Evolutionary conservation across 768 basidiomycete species (phyloP), one percentile per base, ranked within the genome.

Genomic region (Myochromella boudieri): DNA sequence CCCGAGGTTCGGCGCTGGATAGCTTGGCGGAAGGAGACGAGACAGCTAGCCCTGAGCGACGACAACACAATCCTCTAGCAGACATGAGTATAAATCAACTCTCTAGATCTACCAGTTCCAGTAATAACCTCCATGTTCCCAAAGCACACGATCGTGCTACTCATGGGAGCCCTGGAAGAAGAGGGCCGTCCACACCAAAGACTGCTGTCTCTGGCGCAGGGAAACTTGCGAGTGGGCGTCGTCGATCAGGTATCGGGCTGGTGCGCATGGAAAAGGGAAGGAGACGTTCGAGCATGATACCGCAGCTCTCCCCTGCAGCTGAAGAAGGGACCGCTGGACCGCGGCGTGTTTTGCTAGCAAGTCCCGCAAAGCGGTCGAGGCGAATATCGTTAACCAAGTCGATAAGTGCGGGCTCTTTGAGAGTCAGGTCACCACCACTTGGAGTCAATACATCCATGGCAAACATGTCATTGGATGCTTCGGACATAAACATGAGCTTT

Each of bases 241-340:
- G 86, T 49, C 77, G 85, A 29, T 92, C 91, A 18, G 85, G 84
- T 55, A 78, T 90, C 46, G 91, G 90, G 4, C 78, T 85, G n/a
- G 58, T 83, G 62, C 81, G 91, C 27, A 75, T 69, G 49, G 91
- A 92, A 63, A 88, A 87, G 63, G 67, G 68, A 11, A 72, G 88
- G 49, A 72, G 91, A 48, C 76, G 90, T 47, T 91, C 90, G 29
- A 93, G 91, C 59, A 66, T 90, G 72, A 87, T 92, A 51, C 85
- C 85, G n/a, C 80, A 81, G 52, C 74, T 81, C 39, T 76, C 80
- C 12, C 71, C 76, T n/a, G 67, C 61, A 33, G 61, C 60, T 20
- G 68, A 63, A 26, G 77, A 77, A 20, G 58, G 60, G 6, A 61
- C 51, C 57, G 57, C 56, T 25, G 59, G 56, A 14, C 41, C 56